Evolutionary conservation across 2,329 filamentous ascomycete genomes (phyloP).

Genomic region (Colletotrichum liaoningense): DNA sequence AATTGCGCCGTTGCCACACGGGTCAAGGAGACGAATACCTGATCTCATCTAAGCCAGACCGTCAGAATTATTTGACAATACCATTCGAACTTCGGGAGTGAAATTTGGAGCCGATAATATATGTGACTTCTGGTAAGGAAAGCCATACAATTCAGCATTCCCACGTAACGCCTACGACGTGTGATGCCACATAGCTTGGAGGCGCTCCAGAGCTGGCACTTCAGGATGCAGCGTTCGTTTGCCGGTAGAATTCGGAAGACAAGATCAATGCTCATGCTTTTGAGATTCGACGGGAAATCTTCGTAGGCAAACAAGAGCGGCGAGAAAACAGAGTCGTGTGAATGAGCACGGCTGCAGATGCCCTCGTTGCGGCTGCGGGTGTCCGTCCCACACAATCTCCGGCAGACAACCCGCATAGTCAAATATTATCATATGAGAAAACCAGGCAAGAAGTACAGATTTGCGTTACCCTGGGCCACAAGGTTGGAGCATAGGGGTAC

Average conservation of each 20-base stretch:
- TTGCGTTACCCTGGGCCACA: no score
- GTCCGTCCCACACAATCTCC: slow-evolving; percentile 15
- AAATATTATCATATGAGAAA: no score
- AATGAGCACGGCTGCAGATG: background rate
- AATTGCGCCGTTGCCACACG: no score
- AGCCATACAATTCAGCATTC: slow-evolving; percentile 5
- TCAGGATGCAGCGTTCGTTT: background rate
- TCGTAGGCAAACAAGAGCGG: background rate
- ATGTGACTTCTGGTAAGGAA: background rate
- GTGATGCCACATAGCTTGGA: slow-evolving; percentile 15
- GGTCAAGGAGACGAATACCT: background rate
- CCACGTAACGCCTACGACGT: background rate
- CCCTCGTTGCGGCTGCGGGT: slow-evolving; percentile 22
- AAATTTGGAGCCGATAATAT: background rate
- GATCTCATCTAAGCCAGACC: background rate
- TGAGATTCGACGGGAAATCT: background rate
- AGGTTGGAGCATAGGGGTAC: no score
- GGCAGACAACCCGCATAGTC: background rate
- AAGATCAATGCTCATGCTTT: background rate
- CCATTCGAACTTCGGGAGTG: slow-evolving; percentile 6
- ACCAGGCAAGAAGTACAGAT: rapidly evolving
- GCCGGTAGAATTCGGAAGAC: background rate
- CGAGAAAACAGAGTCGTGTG: background rate
- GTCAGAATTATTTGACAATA: background rate
- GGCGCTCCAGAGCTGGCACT: slow-evolving; percentile 9